Evolutionary conservation across 495 filamentous ascomycete genomes (phyloP), one percentile per base, ranked within the genome.

Genomic region (Talaromyces proteolyticus): DNA sequence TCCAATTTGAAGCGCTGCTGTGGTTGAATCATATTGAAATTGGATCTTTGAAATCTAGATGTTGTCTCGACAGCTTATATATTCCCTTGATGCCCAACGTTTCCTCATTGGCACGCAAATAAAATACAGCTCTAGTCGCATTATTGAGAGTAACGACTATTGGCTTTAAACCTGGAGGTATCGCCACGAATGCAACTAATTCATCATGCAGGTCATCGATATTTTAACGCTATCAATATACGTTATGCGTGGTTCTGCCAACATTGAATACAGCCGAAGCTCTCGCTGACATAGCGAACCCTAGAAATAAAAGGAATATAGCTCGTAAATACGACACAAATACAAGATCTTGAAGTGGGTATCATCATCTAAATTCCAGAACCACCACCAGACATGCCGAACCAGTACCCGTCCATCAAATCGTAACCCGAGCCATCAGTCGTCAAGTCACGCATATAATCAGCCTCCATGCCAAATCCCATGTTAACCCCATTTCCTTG

Each of bases 381-480:
- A 38, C 65, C 67, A 34, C 56, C 50, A 20, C 69, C 68, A 29
- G 61, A 62, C 20, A 70, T 69, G 17, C 91, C 91, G 70, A 96
- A 96, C 72, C 92, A 96, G 63, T 92, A 95, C 0, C 89, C 91
- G 65, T 94, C 88, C 63, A 95, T 87, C 23, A 95, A 65, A 76
- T 95, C 89, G 56, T 92, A 78, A 49, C 85, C 85, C 50, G 78
- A 74, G 20, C 85, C 87, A 44, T 92, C 89, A 51, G 79, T 49
- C 4, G 47, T 84, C 69, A 86, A 90, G 63, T 92, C 87, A 66
- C 91, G 86, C 58, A 86, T 81, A 55, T 81, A 73, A 19, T 85
- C 87, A 38, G 86, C 78, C 54, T 82, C 85, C 54, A 89, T 73
- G 18, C 86, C 86, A 56, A 91, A 87, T 0, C 87, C 87, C 42